A percentile compares a stretch with the other conserved stretches of the same genome.
phyloP scores from a whole-genome alignment of 257 asterid genomes.

The Plectranthus barbatus region DNA sequence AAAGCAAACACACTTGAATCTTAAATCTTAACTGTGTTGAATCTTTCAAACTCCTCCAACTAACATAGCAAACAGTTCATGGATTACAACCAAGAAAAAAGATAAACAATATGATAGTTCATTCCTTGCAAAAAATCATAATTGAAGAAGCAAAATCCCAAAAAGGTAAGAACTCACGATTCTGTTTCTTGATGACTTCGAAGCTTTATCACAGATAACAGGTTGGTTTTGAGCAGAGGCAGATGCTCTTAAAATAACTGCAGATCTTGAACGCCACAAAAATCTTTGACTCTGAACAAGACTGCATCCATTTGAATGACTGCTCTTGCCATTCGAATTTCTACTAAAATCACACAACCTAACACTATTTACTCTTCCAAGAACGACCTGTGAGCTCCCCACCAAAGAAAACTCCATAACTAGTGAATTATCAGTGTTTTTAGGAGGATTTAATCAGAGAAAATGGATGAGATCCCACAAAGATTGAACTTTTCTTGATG shows the following conservation, averaged over 20 bases:
- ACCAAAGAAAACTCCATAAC: constrained; percentile 62
- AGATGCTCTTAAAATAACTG: constrained; percentile 37
- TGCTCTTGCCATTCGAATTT: constrained; percentile 26
- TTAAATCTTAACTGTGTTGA: no score
- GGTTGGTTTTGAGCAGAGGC: constrained; percentile 32
- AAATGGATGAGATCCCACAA: neutral
- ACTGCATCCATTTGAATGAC: constrained; percentile 12
- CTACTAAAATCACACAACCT: constrained; percentile 42
- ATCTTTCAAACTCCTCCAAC: neutral
- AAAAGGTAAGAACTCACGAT: constrained; percentile 18
- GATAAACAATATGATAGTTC: neutral
- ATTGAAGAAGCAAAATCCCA: neutral
- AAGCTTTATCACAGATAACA: constrained; percentile 23
- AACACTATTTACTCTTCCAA: constrained; percentile 29
- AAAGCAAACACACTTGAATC: neutral
- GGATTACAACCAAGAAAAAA: constrained; percentile 5
- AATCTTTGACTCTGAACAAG: constrained; percentile 25
- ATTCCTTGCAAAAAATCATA: neutral
- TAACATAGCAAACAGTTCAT: neutral
- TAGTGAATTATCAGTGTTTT: constrained; percentile 2
- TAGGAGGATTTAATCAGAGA: neutral
- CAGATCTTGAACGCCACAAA: constrained; percentile 35
- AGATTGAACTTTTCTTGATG: neutral
- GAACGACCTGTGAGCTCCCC: constrained; percentile 60
- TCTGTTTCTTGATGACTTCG: constrained; percentile 21